Evolutionary conservation across 768 basidiomycete genomes (phyloP).

Genomic region (Floccularia luteovirens): DNA sequence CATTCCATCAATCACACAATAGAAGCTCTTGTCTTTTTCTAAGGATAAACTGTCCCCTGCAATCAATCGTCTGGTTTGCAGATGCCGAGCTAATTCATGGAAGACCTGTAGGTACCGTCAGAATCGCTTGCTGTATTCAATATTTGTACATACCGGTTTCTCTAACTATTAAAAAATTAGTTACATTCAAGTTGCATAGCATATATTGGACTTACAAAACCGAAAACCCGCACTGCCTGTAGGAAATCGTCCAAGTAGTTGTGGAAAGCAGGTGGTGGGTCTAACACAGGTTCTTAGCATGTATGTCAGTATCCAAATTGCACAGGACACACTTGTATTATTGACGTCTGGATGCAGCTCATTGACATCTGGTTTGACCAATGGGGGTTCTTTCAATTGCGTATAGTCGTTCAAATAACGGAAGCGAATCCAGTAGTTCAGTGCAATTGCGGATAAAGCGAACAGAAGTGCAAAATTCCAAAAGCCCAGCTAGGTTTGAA

Average conservation of each 20-base stretch:
- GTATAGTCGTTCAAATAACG: slow-evolving; percentile 72
- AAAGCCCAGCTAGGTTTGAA: slow-evolving; percentile 65
- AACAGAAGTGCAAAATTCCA: slow-evolving; percentile 85
- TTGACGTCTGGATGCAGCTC: slow-evolving; percentile 92
- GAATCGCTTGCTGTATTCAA: background rate
- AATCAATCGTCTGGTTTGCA: slow-evolving; percentile 91
- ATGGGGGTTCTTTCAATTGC: slow-evolving; percentile 72
- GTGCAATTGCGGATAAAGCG: slow-evolving; percentile 49
- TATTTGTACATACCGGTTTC: slow-evolving; percentile 65
- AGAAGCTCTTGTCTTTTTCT: slow-evolving; percentile 91
- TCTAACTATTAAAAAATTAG: slow-evolving; percentile 41
- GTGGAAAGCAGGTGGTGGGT: slow-evolving; percentile 75
- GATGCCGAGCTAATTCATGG: slow-evolving; percentile 92
- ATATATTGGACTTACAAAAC: slow-evolving; percentile 52
- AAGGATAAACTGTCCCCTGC: slow-evolving; percentile 93
- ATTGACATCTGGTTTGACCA: slow-evolving; percentile 76
- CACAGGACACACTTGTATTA: slow-evolving; percentile 26
- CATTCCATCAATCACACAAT: slow-evolving; percentile 96
- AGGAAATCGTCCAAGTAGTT: slow-evolving; percentile 97
- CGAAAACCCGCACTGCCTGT: slow-evolving; percentile 94
- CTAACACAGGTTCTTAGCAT: slow-evolving; percentile 21
- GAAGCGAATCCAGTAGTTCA: slow-evolving; percentile 84
- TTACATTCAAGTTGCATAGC: slow-evolving; percentile 3
- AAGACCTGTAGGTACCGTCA: slow-evolving; percentile 55
- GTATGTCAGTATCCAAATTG: background rate